phyloP scores from a whole-genome alignment of 768 basidiomycete genomes.

The Lentinula sp. region DNA sequence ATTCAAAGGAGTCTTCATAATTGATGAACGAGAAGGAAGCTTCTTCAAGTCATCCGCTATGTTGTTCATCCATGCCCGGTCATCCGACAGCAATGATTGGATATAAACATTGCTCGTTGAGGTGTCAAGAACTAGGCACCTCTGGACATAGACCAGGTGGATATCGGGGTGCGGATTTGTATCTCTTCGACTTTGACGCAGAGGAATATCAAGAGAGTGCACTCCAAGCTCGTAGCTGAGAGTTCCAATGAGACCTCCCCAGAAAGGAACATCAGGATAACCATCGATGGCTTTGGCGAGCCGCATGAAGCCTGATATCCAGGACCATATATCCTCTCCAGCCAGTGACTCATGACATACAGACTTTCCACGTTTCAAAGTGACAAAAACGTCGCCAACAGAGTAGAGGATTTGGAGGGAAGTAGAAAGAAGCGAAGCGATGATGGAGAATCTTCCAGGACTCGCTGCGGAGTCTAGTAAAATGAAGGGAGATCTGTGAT shows the following conservation, averaged over 20 bases:
- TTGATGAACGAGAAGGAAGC: conserved; percentile 4
- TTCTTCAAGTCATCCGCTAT: conserved; percentile 27
- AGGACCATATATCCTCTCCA: conserved; percentile 62
- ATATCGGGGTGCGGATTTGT: conserved; percentile 57
- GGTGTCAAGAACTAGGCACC: conserved; percentile 66
- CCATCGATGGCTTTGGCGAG: conserved; percentile 41
- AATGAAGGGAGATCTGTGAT: conserved; percentile 59
- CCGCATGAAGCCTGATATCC: conserved; percentile 68
- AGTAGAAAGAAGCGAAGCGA: conserved; percentile 50
- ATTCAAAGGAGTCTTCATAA: background rate
- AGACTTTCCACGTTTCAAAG: conserved; percentile 31
- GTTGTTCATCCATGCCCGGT: conserved; percentile 54
- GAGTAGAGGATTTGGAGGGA: conserved; percentile 55
- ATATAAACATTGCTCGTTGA: conserved; percentile 44
- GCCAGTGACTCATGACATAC: conserved; percentile 36
- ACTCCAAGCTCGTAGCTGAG: conserved; percentile 79
- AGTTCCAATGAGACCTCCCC: conserved; percentile 78
- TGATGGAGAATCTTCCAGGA: conserved; percentile 70
- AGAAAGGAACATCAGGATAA: conserved; percentile 57
- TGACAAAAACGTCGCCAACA: conserved; percentile 43
- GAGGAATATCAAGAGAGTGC: conserved; percentile 41
- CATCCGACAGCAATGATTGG: conserved; percentile 58
- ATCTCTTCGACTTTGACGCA: conserved; percentile 19
- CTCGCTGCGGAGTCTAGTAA: conserved; percentile 72
- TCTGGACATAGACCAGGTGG: conserved; percentile 72